Evolutionary conservation across 768 basidiomycete genomes (phyloP).

Genomic region (Agrocybe praecox): DNA sequence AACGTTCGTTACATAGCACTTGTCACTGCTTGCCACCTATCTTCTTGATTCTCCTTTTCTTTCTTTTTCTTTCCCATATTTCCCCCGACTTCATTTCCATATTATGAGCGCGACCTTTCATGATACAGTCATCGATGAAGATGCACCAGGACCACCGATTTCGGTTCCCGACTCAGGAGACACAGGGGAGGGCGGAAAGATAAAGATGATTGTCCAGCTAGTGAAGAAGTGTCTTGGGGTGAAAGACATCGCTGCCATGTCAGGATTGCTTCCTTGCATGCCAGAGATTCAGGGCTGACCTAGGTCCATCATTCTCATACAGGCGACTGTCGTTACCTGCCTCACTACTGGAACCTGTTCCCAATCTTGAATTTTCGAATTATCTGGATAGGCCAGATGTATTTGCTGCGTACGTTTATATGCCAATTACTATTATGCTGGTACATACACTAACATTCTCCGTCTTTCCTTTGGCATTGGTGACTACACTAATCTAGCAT

Average conservation of each 20-base stretch:
- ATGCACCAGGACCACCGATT: conserved; percentile 56
- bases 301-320: conserved; percentile 1
- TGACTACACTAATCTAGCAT: conserved; percentile 53
- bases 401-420: conserved; percentile 78
- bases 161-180: conserved; percentile 73
- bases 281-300: conserved; percentile 16
- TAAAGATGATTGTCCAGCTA: conserved; percentile 92
- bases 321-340: conserved; percentile 94
- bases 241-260: conserved; percentile 95
- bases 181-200: conserved; percentile 83
- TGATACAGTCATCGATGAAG: conserved; percentile 38
- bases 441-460: neutral
- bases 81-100: neutral
- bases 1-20: conserved; percentile 9
- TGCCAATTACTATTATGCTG: neutral
- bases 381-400: conserved; percentile 91
- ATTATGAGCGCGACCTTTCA: conserved; percentile 13
- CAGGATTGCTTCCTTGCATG: conserved; percentile 21
- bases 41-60: neutral
- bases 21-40: conserved; percentile 6
- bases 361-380: conserved; percentile 97
- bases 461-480: neutral
- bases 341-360: conserved; percentile 89
- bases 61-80: conserved; percentile 2
- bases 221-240: conserved; percentile 92